Conservation (phyloP, 192 early-diverging fungal species). For the Coemansia biformis region DNA sequence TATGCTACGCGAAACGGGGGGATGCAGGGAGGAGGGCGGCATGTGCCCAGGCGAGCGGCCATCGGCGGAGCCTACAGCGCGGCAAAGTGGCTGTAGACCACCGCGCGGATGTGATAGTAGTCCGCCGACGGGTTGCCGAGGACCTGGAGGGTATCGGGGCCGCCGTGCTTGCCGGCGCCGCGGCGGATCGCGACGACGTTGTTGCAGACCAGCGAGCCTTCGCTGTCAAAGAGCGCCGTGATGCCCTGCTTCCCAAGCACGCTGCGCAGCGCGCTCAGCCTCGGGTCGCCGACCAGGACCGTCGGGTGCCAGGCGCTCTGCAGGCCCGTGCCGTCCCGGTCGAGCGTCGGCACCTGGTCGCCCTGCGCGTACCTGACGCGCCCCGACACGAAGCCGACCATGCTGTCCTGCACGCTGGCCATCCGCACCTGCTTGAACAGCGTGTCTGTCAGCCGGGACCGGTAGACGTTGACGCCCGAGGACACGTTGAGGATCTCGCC, state of each 20-base stretch:
- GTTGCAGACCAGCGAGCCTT: slow-evolving; percentile 82
- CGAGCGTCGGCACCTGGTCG: slow-evolving; percentile 68
- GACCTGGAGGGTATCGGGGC: slow-evolving; percentile 25
- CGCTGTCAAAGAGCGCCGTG: slow-evolving; percentile 72
- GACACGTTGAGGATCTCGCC: slow-evolving; percentile 87
- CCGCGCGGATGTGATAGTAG: slow-evolving; percentile 46
- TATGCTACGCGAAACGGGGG: neutral
- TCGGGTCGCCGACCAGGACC: slow-evolving; percentile 80
- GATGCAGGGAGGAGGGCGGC: no score
- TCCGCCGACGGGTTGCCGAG: slow-evolving; percentile 46
- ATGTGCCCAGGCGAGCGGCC: no score
- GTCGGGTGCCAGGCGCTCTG: slow-evolving; percentile 52
- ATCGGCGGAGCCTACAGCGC: slow-evolving; percentile 11
- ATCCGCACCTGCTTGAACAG: slow-evolving; percentile 62
- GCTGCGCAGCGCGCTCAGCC: slow-evolving; percentile 73
- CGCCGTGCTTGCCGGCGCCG: slow-evolving; percentile 8
- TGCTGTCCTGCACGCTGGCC: slow-evolving; percentile 56
- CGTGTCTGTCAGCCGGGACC: slow-evolving; percentile 83
- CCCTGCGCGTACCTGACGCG: slow-evolving; percentile 61
- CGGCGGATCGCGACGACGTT: slow-evolving; percentile 60
- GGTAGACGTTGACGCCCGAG: slow-evolving; percentile 80
- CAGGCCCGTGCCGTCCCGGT: slow-evolving; percentile 45
- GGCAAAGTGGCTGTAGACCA: slow-evolving; percentile 48
- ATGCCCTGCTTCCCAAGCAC: slow-evolving; percentile 69
- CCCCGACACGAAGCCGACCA: slow-evolving; percentile 58